Conservation (phyloP, 768 basidiomycete species). For the Lanmaoa rubissima region DNA sequence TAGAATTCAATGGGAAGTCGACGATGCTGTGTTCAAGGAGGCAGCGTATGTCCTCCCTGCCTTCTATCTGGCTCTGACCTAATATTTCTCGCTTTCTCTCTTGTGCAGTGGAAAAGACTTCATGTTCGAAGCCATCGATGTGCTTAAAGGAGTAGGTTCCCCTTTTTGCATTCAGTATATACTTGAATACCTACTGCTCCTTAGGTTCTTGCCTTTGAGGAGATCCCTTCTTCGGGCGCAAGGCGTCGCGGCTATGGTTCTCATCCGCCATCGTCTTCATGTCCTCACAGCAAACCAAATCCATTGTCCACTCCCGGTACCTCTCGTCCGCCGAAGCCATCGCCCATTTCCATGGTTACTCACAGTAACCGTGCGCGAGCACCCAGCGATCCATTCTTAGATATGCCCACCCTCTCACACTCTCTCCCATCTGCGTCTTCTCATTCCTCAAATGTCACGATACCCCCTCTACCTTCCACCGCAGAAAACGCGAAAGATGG, state of each 20-base stretch:
- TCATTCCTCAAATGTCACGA: conserved; percentile 37
- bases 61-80: conserved; percentile 11
- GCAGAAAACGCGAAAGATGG: conserved; percentile 42
- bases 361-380: conserved; percentile 66
- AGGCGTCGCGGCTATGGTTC: conserved; percentile 31
- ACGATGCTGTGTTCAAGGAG: conserved; percentile 93
- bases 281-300: conserved; percentile 57
- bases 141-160: conserved; percentile 80
- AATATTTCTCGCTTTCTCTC: conserved; percentile 18
- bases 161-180: conserved; percentile 8
- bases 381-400: conserved; percentile 78
- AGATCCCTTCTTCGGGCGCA: conserved; percentile 41
- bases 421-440: conserved; percentile 56
- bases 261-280: conserved; percentile 40
- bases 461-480: conserved; percentile 31
- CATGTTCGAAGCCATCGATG: conserved; percentile 86
- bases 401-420: conserved; percentile 60
- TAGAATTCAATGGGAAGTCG: conserved; percentile 85
- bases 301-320: conserved; percentile 40
- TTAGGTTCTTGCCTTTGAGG: conserved; percentile 74
- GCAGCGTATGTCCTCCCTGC: conserved; percentile 66
- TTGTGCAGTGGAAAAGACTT: conserved; percentile 82
- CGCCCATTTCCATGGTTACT: conserved; percentile 42
- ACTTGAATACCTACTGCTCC: conserved; percentile 3
- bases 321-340: conserved; percentile 34